phyloP scores from a whole-genome alignment of 192 early-diverging fungal species.

The Mortierella antarctica region DNA sequence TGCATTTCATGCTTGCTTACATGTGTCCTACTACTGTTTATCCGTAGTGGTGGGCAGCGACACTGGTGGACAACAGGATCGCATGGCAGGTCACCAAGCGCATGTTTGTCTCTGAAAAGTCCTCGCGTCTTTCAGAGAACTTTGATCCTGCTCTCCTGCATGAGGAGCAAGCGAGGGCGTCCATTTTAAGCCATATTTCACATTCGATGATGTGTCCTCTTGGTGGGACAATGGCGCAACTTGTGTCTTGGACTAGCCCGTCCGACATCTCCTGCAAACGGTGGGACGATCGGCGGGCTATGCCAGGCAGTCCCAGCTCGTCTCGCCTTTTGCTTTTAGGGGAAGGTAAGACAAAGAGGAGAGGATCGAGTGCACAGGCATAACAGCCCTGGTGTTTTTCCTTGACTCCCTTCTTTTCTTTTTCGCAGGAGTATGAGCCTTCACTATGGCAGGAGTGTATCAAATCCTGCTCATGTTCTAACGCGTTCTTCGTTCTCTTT shows the following conservation, averaged over 20 bases:
- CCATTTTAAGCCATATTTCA: slow-evolving; percentile 21
- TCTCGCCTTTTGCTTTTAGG: slow-evolving; percentile 27
- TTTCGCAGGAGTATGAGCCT: neutral
- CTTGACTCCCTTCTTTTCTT: neutral
- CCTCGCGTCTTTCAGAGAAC: neutral
- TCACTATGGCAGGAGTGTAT: neutral
- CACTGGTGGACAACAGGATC: slow-evolving; percentile 36
- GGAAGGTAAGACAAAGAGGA: slow-evolving; percentile 32
- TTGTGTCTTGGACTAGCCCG: slow-evolving; percentile 25
- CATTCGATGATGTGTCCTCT: slow-evolving; percentile 42
- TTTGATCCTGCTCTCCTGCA: slow-evolving; percentile 7
- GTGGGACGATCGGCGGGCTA: slow-evolving; percentile 25
- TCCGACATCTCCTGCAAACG: slow-evolving; percentile 32
- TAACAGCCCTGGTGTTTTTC: no score
- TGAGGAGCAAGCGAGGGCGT: slow-evolving; percentile 16
- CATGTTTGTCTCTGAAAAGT: slow-evolving; percentile 31
- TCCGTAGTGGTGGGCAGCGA: slow-evolving; percentile 50
- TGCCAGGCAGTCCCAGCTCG: neutral
- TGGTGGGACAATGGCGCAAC: slow-evolving; percentile 39
- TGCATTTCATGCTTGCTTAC: neutral
- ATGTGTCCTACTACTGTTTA: neutral
- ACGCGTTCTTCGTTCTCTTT: neutral
- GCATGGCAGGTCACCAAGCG: slow-evolving; percentile 49
- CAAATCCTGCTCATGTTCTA: neutral
- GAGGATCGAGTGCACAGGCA: neutral